These are phyloP conservation scores for Hibiscus mutabilis DNA, from an alignment of 345 rosid genomes.

Conservation along the genomic window DNA sequence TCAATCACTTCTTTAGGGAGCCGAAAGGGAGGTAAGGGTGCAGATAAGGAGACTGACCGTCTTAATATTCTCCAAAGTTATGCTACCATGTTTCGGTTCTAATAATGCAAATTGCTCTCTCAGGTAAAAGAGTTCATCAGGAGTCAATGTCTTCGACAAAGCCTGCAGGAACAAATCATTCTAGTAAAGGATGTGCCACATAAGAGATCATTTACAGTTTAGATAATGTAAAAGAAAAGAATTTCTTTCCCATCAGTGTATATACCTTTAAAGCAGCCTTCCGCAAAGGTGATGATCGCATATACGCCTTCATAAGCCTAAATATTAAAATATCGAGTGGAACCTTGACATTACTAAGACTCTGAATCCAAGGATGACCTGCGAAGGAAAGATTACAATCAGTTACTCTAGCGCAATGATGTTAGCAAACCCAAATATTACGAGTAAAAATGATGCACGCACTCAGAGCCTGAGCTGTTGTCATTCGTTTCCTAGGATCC, in stretches of 20 bases:
- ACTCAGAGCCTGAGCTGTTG: background rate
- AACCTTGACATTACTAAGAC: slow-evolving; percentile 38
- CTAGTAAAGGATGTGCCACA: background rate
- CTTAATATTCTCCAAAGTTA: slow-evolving; percentile 62
- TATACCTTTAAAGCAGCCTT: slow-evolving; percentile 86
- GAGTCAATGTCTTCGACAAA: slow-evolving; percentile 34
- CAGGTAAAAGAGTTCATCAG: background rate
- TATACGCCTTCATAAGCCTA: slow-evolving; percentile 65
- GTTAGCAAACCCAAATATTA: slow-evolving; percentile 8
- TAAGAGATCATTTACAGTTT: background rate
- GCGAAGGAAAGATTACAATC: slow-evolving; percentile 14
- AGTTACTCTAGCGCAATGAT: slow-evolving; percentile 12
- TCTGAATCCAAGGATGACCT: slow-evolving; percentile 94
- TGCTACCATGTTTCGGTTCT: slow-evolving; percentile 61
- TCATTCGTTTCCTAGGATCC: background rate
- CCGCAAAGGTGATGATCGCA: slow-evolving; percentile 79
- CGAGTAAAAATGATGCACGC: background rate
- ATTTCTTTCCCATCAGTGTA: background rate
- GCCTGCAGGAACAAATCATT: slow-evolving; percentile 42
- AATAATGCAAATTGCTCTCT: slow-evolving; percentile 19
- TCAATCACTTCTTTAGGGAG: background rate
- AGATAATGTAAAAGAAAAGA: background rate
- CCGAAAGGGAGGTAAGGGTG: background rate
- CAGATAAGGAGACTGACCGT: slow-evolving; percentile 30
- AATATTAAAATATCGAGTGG: slow-evolving; percentile 71